Base-by-base conservation (phyloP, 148 eudicot species). In the Camellia sinensis region DNA sequence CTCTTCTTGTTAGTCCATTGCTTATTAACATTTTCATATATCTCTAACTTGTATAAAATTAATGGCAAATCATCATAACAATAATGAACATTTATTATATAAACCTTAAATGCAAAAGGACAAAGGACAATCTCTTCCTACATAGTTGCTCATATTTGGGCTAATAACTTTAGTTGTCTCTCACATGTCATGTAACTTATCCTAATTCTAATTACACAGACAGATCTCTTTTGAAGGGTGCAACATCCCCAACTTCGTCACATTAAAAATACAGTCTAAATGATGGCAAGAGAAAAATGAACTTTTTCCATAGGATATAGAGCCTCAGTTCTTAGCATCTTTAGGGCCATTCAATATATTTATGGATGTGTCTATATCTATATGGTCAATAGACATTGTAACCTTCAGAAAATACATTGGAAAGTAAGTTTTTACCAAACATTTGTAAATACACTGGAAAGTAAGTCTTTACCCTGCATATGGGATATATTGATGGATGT, bases 101-200 rank as follows among this genome's bases (percentile, higher is more conserved):
- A 50, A 71, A n/a, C 41, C 75, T 72, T 60, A 43, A 18, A 69
- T 69, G 29, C 73, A 43, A 11, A 69, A 69, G 70, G 73, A 69
- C n/a, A 15, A 18, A 18, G 17, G 53, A 69, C 18, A 45, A 15
- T 7, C 15, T 0, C 15, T 71, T 71, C 56, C 37, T 45, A 21
- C 37, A 45, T 45, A n/a, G 21, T 40, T 48, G 40, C 57, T 48
- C 74, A 71, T 71, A 9, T 48, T 19, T n/a, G 41, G 22, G 74
- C 74, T 71, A 15, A 21, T 48, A 50, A 71, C 19, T 68, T 68
- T 44, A 22, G 72, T 21, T 68, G 15, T 68, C 22, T 3, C n/a
- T 44, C 22, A 44, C 12, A 4, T 69, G 73, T 53, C 73, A 69
- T 50, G 46, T 50, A 45, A 11, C 18, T 44, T 69, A 43, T 18